Evolutionary conservation across 495 filamentous ascomycete genomes (phyloP).

Genomic region (Trichoderma virens): DNA sequence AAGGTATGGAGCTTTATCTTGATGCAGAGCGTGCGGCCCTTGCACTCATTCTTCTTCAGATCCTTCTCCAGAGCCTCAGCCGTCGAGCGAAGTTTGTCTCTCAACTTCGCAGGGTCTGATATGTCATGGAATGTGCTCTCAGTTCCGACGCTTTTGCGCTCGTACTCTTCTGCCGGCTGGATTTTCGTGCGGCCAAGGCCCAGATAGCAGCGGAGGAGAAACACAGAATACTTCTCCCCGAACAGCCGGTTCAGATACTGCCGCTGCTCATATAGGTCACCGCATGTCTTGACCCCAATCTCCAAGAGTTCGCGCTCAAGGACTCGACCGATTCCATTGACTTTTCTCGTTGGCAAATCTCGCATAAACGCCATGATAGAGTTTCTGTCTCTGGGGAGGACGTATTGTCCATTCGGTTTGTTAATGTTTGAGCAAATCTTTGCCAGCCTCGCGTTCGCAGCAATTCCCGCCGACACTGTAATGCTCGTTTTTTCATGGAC

Average conservation of each 20-base stretch:
- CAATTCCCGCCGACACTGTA: slow-evolving; percentile 91
- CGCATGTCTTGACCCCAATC: slow-evolving; percentile 81
- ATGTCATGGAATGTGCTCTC: slow-evolving; percentile 89
- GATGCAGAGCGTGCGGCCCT: slow-evolving; percentile 79
- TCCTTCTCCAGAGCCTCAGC: slow-evolving; percentile 89
- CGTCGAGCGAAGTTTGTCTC: slow-evolving; percentile 67
- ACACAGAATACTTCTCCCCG: slow-evolving; percentile 83
- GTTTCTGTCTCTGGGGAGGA: slow-evolving; percentile 58
- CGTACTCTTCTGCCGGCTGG: slow-evolving; percentile 80
- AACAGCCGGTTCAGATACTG: slow-evolving; percentile 68
- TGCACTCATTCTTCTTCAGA: slow-evolving; percentile 68
- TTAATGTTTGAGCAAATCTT: slow-evolving; percentile 94
- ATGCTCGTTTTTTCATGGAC: slow-evolving; percentile 72
- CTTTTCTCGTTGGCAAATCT: slow-evolving; percentile 73
- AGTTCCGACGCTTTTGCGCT: slow-evolving; percentile 89
- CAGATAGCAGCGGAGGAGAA: slow-evolving; percentile 75
- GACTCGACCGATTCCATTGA: slow-evolving; percentile 89
- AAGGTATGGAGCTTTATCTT: slow-evolving; percentile 95
- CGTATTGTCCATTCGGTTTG: slow-evolving; percentile 92
- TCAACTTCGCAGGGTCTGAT: slow-evolving; percentile 54
- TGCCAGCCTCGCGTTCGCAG: slow-evolving; percentile 82
- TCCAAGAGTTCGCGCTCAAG: slow-evolving; percentile 88
- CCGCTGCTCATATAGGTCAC: slow-evolving; percentile 74
- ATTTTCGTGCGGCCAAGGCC: slow-evolving; percentile 84
- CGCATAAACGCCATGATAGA: slow-evolving; percentile 81